Evolutionary conservation across 208 protist species (phyloP), one percentile per base, ranked within the genome.

Genomic region (Crithidia bombi): DNA sequence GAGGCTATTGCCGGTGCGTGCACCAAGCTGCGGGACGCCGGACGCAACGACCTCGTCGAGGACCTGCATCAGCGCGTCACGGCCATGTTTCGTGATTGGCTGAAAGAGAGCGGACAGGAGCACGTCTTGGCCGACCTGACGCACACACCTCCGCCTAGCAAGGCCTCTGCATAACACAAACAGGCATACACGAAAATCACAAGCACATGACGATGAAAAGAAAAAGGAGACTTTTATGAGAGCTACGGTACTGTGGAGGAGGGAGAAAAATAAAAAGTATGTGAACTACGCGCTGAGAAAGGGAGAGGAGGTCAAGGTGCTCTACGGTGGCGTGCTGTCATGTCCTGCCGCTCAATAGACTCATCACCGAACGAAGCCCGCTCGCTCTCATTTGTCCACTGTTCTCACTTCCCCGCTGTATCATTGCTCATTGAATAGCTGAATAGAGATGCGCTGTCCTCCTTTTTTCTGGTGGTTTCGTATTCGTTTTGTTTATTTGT

Each of bases 61-160:
- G 67, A 79, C 30, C 67, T 97, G 50, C 84, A 89, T 28, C 79
- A 66, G 28, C 82, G 83, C 41, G 73, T 97, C 50, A 91, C 94
- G 55, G 69, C 63, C 36, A 81, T 93, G 73, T 97, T 97, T 73
- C 75, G 91, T 21, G 85, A 93, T 64, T 97, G 90, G 88, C 73
- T 97, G 51, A 83, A 91, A 21, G 78, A 92, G 39, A 87, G 69
- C 17, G 92, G 92, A 7, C 92, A 97, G 57, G 83, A 83, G 33
- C 82, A 78, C 54, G 81, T 83, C 19, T 76, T 97, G 25, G 51
- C 82, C 5, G 85, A 92, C 39, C 72, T 97, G 17, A 76, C 92
- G 1, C 88, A 88, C 47, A 47, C 65, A 4, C 55, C 56, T 0
- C 46, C 59, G 2, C 73, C 58, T 19, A 63, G 36, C 50, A 78